These are phyloP conservation scores for Candida tallmaniae DNA, from an alignment of 805 yeast species.

Conservation along the genomic window DNA sequence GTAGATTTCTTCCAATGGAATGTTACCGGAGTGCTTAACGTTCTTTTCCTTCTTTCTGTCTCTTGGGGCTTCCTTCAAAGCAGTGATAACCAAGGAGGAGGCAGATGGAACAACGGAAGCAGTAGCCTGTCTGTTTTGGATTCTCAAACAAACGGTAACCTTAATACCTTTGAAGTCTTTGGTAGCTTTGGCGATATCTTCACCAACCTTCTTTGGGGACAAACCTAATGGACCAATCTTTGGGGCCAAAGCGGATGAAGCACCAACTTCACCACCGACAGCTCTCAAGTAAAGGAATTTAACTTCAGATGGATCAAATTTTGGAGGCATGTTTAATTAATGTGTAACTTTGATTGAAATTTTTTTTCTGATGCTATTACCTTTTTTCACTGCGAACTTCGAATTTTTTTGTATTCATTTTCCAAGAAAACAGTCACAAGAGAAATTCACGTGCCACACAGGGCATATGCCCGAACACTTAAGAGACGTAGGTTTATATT, in stretches of 20 bases:
- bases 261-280: slow-evolving; percentile 99
- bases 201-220: slow-evolving; percentile 99
- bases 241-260: slow-evolving; percentile 99
- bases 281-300: slow-evolving; percentile 98
- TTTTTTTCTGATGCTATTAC: slow-evolving; percentile 8
- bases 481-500: no score
- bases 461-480: no score
- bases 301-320: slow-evolving; percentile 98
- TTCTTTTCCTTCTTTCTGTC: slow-evolving; percentile 99
- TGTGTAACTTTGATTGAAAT: slow-evolving; percentile 9
- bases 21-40: slow-evolving; percentile 98
- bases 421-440: not conserved
- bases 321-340: slow-evolving; percentile 76
- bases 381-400: slow-evolving; percentile 2
- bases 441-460: no score
- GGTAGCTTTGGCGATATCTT: slow-evolving; percentile 99
- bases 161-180: slow-evolving; percentile 98
- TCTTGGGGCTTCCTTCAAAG: slow-evolving; percentile 99
- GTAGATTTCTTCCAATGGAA: slow-evolving; percentile 91
- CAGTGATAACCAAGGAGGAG: slow-evolving; percentile 97
- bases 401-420: no score
- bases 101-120: slow-evolving; percentile 99
- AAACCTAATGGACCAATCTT: slow-evolving; percentile 99
- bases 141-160: slow-evolving; percentile 97
- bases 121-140: slow-evolving; percentile 99